These are phyloP conservation scores for Ogataea salicorniae DNA, from an alignment of 805 yeast species.

Conservation along the genomic window DNA sequence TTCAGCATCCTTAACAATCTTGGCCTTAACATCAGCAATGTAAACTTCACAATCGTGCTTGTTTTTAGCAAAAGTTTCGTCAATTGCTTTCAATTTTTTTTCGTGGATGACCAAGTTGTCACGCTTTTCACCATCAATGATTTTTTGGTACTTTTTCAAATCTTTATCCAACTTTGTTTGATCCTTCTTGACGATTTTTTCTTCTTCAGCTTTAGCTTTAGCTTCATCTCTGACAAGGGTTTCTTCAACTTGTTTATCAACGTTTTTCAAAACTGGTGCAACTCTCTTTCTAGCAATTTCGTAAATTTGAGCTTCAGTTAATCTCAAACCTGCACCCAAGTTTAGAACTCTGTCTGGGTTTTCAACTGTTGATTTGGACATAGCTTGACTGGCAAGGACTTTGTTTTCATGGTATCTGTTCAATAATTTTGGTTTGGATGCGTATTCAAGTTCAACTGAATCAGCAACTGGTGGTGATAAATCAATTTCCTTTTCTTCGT, in stretches of 20 bases:
- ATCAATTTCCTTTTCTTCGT: constrained; percentile 25
- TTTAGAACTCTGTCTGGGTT: constrained; percentile 46
- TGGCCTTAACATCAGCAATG: constrained; percentile 36
- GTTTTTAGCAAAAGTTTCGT: constrained; percentile 21
- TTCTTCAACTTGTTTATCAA: constrained; percentile 44
- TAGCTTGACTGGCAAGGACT: constrained; percentile 41
- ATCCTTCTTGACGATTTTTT: constrained; percentile 30
- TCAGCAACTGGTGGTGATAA: constrained; percentile 28
- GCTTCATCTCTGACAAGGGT: constrained; percentile 36
- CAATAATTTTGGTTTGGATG: constrained; percentile 45
- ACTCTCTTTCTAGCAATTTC: constrained; percentile 52
- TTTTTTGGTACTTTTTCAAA: constrained; percentile 32
- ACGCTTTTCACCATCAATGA: constrained; percentile 39
- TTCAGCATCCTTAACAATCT: constrained; percentile 39
- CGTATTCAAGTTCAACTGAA: constrained; percentile 33
- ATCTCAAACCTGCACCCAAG: constrained; percentile 48
- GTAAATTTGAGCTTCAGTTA: constrained; percentile 51
- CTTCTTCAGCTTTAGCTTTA: constrained; percentile 36
- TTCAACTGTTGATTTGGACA: constrained; percentile 37
- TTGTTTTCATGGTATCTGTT: constrained; percentile 45
- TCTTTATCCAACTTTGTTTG: constrained; percentile 31
- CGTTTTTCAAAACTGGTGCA: constrained; percentile 47
- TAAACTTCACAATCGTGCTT: constrained; percentile 33
- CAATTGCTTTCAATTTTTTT: constrained; percentile 20
- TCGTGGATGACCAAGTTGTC: constrained; percentile 21